Percentiles rank a stretch among this genome's conserved stretches.
Conservation (phyloP, 2,329 filamentous ascomycete genomes). For the Pseudocercospora macadamiae region DNA sequence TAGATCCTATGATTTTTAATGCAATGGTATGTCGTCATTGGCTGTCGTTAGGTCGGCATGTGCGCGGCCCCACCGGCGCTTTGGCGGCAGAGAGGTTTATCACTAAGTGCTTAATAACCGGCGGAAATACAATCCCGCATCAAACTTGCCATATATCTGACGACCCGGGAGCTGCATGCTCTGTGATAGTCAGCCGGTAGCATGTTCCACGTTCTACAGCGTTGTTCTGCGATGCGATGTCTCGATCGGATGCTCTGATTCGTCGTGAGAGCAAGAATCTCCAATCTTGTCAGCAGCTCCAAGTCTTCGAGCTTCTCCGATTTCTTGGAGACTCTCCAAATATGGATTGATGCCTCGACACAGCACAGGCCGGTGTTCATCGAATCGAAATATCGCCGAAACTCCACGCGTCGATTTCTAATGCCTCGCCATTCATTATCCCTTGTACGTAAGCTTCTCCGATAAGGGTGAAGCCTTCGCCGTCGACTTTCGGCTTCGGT, state of each 20-base stretch:
- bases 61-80: neutral
- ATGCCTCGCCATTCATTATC: constrained; percentile 38
- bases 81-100: neutral
- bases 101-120: neutral
- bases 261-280: too few relatives aligned
- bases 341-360: neutral
- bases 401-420: constrained; percentile 29
- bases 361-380: too few relatives aligned
- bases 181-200: neutral
- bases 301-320: too few relatives aligned
- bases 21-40: constrained; percentile 7
- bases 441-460: constrained; percentile 41
- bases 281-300: too few relatives aligned
- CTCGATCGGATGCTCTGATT: too few relatives aligned
- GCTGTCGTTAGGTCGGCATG: constrained; percentile 1
- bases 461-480: constrained; percentile 34
- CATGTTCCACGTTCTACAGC: neutral
- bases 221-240: neutral
- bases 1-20: constrained; percentile 9
- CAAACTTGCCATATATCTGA: neutral
- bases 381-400: constrained; percentile 23
- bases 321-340: too few relatives aligned
- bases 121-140: neutral
- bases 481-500: constrained; percentile 13
- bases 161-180: neutral